Base-by-base conservation (phyloP, 2,329 filamentous ascomycete species). In the Paramyrothecium sp. region DNA sequence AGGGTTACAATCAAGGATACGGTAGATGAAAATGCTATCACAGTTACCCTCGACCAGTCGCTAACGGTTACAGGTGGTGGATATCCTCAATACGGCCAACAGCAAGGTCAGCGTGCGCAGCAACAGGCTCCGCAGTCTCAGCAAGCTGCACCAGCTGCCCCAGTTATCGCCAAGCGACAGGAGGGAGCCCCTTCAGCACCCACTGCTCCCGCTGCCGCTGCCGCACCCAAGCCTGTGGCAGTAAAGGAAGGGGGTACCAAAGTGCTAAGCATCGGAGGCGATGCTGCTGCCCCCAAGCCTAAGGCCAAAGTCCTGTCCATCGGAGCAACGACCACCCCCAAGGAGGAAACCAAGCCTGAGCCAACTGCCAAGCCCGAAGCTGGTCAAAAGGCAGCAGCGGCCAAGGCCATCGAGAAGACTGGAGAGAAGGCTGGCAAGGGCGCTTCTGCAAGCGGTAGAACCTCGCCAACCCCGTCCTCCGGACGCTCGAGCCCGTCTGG, bases 371-470 rank as follows among this genome's bases (percentile, higher is more conserved):
- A 79, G 49, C 76, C 87, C 3, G 89, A 90, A 62, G 89, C 89
- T 26, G 90, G 91, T 30, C 83, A 92, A 60, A 97, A 97, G 77
- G 88, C 90, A n/a, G 81, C 89, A 2, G 94, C 93, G 4, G 80
- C 86, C 53, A 97, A 97, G 77, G 93, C 94, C 11, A 91, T 97
- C 61, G 92, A 96, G 69, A 97, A 97, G 82, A 89, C 90, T 0
- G 91, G 92, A 55, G 89, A 93, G 71, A 81, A 75, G 63, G 62
- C 85, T 55, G 72, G 71, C 54, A 75, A 75, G 62, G 58, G 61
- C 19, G 60, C 70, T 20, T 64, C 65, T 44, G 78, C 84, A 50
- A 77, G 78, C 34, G 92, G 92, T 56, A 90, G 87, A 70, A 89
- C 89, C 3, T 95, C 92, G 1, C 91, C 94, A 19, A 85, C 89